These are phyloP conservation scores for Xerocomus spinulosus DNA, from an alignment of 768 basidiomycete genomes.

Conservation along the genomic window DNA sequence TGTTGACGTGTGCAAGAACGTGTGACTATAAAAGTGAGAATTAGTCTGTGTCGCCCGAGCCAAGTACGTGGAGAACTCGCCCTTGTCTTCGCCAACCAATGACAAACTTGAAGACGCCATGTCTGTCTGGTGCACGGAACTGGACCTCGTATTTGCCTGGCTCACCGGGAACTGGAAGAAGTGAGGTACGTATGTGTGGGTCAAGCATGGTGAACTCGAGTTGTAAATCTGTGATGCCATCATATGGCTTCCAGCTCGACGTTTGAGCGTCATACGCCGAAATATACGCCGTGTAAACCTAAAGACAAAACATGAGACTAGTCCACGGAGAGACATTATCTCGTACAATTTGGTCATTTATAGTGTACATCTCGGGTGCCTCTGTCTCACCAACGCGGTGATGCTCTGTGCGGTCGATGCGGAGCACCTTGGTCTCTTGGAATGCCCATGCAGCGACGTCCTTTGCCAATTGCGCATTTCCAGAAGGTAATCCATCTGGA, in stretches of 20 bases:
- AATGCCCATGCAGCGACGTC: constrained; percentile 89
- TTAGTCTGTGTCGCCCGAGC: background rate
- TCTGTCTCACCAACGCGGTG: constrained; percentile 60
- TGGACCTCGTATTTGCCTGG: constrained; percentile 73
- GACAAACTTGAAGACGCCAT: constrained; percentile 98
- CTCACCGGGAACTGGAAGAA: constrained; percentile 51
- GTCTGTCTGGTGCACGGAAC: constrained; percentile 90
- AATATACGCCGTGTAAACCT: constrained; percentile 75
- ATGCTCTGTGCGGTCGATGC: constrained; percentile 72
- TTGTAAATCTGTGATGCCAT: constrained; percentile 73
- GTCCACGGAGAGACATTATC: background rate
- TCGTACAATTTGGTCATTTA: constrained; percentile 76
- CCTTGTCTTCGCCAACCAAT: constrained; percentile 87
- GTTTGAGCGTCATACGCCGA: constrained; percentile 59
- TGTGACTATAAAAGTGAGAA: constrained; percentile 44
- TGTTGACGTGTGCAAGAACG: constrained; percentile 67
- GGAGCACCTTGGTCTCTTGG: constrained; percentile 77
- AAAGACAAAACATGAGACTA: background rate
- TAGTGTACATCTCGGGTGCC: constrained; percentile 74
- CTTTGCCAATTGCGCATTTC: constrained; percentile 68
- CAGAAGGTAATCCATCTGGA: constrained; percentile 55
- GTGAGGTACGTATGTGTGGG: constrained; percentile 83
- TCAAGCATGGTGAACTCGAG: constrained; percentile 99
- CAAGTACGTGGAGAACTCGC: constrained; percentile 36
- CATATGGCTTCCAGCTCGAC: constrained; percentile 66